Base-by-base conservation (phyloP, 371 early-diverging fungal genomes). In the Rhizopus arrhizus region DNA sequence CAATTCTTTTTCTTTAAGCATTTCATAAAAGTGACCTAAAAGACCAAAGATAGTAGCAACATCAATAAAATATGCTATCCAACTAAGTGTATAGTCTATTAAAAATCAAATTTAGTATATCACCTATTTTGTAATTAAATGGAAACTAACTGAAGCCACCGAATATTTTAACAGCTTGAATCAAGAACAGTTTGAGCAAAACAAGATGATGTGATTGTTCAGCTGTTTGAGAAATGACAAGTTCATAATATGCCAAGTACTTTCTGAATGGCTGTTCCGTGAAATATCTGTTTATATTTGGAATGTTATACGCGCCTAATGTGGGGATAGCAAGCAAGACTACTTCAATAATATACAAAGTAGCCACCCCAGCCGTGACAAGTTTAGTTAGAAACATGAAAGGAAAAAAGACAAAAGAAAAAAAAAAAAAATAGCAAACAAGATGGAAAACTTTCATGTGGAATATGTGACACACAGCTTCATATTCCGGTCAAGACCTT, bases 91-190 rank as follows among this genome's bases (percentile, higher is more conserved):
- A 31, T 69, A 65, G n/a, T 62, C 74, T 72, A 62, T 22, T 22
- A 22, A 29, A 31, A 5, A 58, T 35, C 12, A 56, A 22, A 29
- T 51, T 32, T 42, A 33, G 22, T 22, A 22, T 22, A 22, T 22
- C 22, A 53, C 36, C 34, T 12, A 48, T 29, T 13, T 11, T 43
- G 13, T 43, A 9, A 13, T 31, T 48, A 6, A 11, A 38, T 49
- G 7, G 12, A 31, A 15, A 58, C 62, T 69, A 64, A 74, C 74
- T 56, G 42, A 74, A 74, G 13, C 69, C 74, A 28, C 69, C 74
- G 33, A 69, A 58, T 10, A 58, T 36, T 4, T 49, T 54, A 5
- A 69, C 67, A 1, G 59, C 11, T 12, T 58, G 16, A 5, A 66
- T 64, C 33, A 66, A 41, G 9, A 62, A 28, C 31, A 66, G 22